Evolutionary conservation across 2,329 filamentous ascomycete species (phyloP), one percentile per base, ranked within the genome.

Genomic region (Aspergillus sp.): DNA sequence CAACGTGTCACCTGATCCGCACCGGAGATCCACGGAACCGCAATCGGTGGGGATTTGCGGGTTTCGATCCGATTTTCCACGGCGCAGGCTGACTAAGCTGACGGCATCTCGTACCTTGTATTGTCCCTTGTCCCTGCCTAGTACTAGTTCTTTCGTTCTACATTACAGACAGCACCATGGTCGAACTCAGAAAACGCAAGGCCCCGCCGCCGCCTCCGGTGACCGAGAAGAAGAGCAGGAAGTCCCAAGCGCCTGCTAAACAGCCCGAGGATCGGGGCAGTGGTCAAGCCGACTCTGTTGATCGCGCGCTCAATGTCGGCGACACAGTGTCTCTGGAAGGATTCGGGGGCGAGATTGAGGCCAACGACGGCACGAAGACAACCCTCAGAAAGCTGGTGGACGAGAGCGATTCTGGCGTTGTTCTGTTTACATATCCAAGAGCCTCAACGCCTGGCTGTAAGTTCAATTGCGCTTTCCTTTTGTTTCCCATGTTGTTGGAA

Each of bases 361-460:
- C 81, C 41, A 78, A 96, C 45, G 85, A 93, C 43, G 86, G 86
- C 49, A 67, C 71, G 33, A 83, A 81, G 64, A 86, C 82, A 4
- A 86, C 78, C 1, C 67, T 98, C 37, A 81, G 85, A 64, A 69
- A 78, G 48, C 76, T 98, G 15, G 73, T 95, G 30, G 80, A 86
- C 32, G 74, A 82, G 53, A 93, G 86, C 72, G 79, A 84, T 64
- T 71, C 74, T 22, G 91, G 89, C 15, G 82, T 96, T 26, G 85
- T 94, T 20, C 67, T 96, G 17, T 95, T 98, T 61, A 95, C 88
- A 19, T 96, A 96, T 56, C 91, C 91, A 37, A 93, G 83, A 65
- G 91, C 91, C 8, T 91, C 82, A 16, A 98, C 91, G 14, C 85
- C 86, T 24, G 89, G 89, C 42, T 96, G 89, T 94, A 77, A 75